Evolutionary conservation across 331 rosid genomes (phyloP), one percentile per base, ranked within the genome.

Genomic region (Cucumis variabilis): DNA sequence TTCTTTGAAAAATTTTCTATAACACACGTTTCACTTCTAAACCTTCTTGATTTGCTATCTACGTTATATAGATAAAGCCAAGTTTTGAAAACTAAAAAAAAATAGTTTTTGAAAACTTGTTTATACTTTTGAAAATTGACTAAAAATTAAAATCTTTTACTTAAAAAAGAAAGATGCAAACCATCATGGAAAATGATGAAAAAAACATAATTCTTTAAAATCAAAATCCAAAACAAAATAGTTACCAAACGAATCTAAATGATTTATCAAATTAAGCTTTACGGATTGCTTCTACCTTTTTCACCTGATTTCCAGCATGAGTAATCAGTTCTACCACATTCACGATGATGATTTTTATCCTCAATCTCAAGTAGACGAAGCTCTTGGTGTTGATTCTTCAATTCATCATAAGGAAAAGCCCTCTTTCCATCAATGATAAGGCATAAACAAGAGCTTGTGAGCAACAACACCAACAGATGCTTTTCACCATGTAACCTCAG

Each of bases 321-420:
- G 24, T 25, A 53, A 55, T 23, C 17, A 9, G 0, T 5, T 17
- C 68, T 27, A 53, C 19, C 0, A 53, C 84, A 80, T 9, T 4
- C 69, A 19, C 17, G 84, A 28, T 80, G 84, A 19, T 28, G 84
- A 28, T 80, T 68, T 80, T 80, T 80, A n/a, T 77, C 60, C 63
- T n/a, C 37, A 14, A 24, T 24, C 62, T 48, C 9, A 76, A 76
- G 21, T 76, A 41, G 78, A 20, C 7, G 46, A 21, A 14, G 11
- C 46, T 70, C 41, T 70, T 16, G 51, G 24, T 11, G 60, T 76
- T 76, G 60, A 76, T 46, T 9, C 60, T 76, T 46, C 41, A 50
- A 11, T 80, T 80, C 6, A 53, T 53, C 60, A 13, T 13, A 68
- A 53, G 27, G 10, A 25, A 80, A 53, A 55, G 17, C 5, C 17